Base-by-base conservation (phyloP, 805 yeast genomes). In the Pichia thaimueangensis region DNA sequence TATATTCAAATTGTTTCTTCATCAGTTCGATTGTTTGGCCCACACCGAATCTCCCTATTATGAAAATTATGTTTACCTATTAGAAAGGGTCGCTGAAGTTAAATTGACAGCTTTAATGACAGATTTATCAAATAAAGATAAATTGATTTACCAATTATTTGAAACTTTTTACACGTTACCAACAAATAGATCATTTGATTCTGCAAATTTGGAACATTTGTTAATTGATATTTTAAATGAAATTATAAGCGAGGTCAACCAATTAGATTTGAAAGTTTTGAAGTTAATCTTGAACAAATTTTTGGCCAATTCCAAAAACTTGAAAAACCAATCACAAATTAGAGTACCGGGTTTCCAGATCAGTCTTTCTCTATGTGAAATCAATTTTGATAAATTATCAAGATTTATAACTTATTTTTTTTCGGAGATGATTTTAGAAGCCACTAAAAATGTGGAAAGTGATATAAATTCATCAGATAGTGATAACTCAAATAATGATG, bases 351-450 rank as follows among this genome's bases (percentile, higher is more conserved):
- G 83, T 0, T 80, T 82, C 56, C 74, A 73, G 31, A 71, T 86
- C 51, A 77, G 88, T 6, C 57, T 82, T 29, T 67, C 74, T 12
- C 71, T 88, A 3, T 86, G 95, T 56, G 80, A 76, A 44, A 66
- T 76, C 1, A 84, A 85, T 51, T 59, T 78, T 1, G 94, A 84
- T 48, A 70, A 87, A 47, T 70, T 88, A 71, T 76, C 91, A 13
- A 73, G 95, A 49, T 77, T 78, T 47, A 67, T 86, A 27, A 82
- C 94, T 3, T 88, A 81, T 56, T 82, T 80, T 51, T 84, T 86
- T 49, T 80, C 95, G 0, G 95, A 87, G 53, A 69, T 78, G 45
- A 58, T 87, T 9, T 80, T 80, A 53, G 83, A 77, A 30, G 68
- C 70, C 13, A 57, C 58, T 7, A 51, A 49, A 16, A 47, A 50